Evolutionary conservation across 1,284 basidiomycete species (phyloP).

Genomic region (Marasmius tenuissimus): DNA sequence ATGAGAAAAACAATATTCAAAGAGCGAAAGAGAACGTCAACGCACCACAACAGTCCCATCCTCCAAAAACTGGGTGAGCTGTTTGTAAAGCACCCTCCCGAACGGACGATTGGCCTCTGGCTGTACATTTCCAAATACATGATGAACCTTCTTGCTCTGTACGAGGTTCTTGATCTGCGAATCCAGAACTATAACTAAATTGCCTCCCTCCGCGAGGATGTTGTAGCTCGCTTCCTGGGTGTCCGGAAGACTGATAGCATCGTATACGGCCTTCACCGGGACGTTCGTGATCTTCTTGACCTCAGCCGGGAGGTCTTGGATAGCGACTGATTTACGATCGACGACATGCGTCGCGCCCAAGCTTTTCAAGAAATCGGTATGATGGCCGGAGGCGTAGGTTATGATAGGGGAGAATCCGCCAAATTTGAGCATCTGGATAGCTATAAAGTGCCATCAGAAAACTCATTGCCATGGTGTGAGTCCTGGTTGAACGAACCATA

Average conservation of each 20-base stretch:
- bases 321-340: constrained; percentile 36
- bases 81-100: constrained; percentile 22
- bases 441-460: constrained; percentile 30
- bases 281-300: constrained; percentile 27
- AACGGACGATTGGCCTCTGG: constrained; percentile 21
- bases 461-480: not conserved
- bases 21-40: not conserved
- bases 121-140: constrained; percentile 27
- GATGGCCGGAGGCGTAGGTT: constrained; percentile 47
- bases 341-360: constrained; percentile 57
- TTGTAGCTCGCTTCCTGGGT: constrained; percentile 30
- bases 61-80: constrained; percentile 32
- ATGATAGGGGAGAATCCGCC: constrained; percentile 57
- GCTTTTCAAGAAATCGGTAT: constrained; percentile 41
- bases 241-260: constrained; percentile 31
- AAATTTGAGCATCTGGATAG: constrained; percentile 52
- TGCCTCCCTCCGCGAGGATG: constrained; percentile 20
- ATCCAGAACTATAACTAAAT: constrained; percentile 15
- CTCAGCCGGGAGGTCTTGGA: constrained; percentile 24
- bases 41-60: constrained; percentile 36
- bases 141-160: constrained; percentile 22
- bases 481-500: constrained; percentile 27
- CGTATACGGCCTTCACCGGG: constrained; percentile 39
- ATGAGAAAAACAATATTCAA: constrained; percentile 2
- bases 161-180: constrained; percentile 8